phyloP scores from a whole-genome alignment of 805 yeast genomes.

The Ogataea allantospora region DNA sequence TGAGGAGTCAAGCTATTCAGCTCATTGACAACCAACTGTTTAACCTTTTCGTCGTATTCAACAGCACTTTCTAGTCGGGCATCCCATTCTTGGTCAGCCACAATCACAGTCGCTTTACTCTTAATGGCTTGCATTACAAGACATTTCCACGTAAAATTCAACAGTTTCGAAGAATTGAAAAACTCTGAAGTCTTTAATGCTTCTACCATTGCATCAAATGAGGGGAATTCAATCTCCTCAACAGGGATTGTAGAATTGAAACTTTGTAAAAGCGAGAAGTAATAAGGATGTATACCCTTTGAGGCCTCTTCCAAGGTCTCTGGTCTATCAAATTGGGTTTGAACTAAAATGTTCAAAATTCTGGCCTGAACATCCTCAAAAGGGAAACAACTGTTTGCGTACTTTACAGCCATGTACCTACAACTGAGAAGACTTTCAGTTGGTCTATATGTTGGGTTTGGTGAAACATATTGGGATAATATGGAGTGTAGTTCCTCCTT shows the following conservation, averaged over 20 bases:
- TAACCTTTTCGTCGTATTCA: constrained; percentile 56
- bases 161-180: constrained; percentile 36
- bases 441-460: constrained; percentile 25
- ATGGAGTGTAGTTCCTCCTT: constrained; percentile 42
- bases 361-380: constrained; percentile 70
- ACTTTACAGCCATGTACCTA: constrained; percentile 66
- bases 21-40: constrained; percentile 26
- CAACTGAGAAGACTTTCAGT: constrained; percentile 40
- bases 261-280: constrained; percentile 58
- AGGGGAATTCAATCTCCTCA: constrained; percentile 50
- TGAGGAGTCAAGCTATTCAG: constrained; percentile 8
- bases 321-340: constrained; percentile 50
- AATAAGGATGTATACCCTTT: constrained; percentile 80
- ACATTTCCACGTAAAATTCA: constrained; percentile 54
- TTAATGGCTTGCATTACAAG: constrained; percentile 63
- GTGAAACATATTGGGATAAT: constrained; percentile 19
- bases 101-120: constrained; percentile 53
- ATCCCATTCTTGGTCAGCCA: constrained; percentile 73
- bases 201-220: constrained; percentile 41
- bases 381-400: constrained; percentile 58
- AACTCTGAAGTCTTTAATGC: constrained; percentile 28
- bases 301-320: constrained; percentile 79
- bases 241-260: constrained; percentile 22
- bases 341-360: constrained; percentile 61
- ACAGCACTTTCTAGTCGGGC: constrained; percentile 66